Evolutionary conservation across 345 rosid species (phyloP), one percentile per base, ranked within the genome.

Genomic region (Citrus unshiu): DNA sequence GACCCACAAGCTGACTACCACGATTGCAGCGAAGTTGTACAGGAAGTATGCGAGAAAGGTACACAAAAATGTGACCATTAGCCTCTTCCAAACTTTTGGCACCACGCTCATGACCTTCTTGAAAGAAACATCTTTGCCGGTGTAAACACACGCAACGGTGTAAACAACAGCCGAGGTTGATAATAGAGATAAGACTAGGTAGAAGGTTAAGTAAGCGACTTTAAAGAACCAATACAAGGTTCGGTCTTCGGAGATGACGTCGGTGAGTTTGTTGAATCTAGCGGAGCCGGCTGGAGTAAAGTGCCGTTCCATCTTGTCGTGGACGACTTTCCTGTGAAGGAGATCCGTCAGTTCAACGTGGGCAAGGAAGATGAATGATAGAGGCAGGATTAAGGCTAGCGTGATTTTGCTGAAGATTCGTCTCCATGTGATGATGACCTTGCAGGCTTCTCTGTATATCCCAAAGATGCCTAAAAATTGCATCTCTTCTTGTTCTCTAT

Each of bases 151-250:
- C 29, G 94, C 92, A 34, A 89, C 63, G 68, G 91, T 82, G 84
- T 87, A 89, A 46, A 88, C 93, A 8, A 87, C 90, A 1, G 92
- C 90, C 0, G 93, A 81, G 0, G 92, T 89, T 3, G 94, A 91
- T 4, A 91, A 72, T 21, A 89, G 88, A 7, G 88, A 84, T 67
- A 89, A 69, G 62, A 74, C 40, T 39, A 88, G 73, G 46, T 60
- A 25, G 72, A 85, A 49, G 29, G 81, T 80, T 81, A 81, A 56
- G 81, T 89, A 91, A 8, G 57, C 83, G 5, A 56, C 74, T 9
- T 81, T 56, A 74, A 84, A 85, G 57, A 88, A 77, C 80, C 76
- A 74, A 27, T 62, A 80, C 51, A 64, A 70, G 21, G 83, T 27
- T 80, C 74, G 10, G 29, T 86, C 89, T 0, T 77, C 18, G 64